Conservation (phyloP, 805 yeast genomes). For the Wickerhamomyces hampshirensis region DNA sequence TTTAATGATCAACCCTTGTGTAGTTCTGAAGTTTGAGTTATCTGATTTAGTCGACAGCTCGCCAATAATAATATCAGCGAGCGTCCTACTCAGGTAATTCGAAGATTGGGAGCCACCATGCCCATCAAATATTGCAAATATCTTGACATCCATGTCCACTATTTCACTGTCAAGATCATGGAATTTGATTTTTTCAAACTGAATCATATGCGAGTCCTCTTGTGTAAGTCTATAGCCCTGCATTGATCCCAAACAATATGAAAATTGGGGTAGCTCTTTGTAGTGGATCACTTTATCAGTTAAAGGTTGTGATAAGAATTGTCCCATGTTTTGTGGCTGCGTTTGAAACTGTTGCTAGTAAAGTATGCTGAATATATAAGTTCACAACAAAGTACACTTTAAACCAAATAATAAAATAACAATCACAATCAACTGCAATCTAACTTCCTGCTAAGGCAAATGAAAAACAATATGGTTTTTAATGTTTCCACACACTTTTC, state of each 20-base stretch:
- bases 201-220: slow-evolving; percentile 70
- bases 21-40: slow-evolving; percentile 20
- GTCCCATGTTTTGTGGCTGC: slow-evolving; percentile 52
- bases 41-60: slow-evolving; percentile 4
- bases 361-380: neutral
- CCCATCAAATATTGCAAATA: slow-evolving; percentile 78
- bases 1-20: slow-evolving; percentile 31
- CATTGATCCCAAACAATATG: slow-evolving; percentile 68
- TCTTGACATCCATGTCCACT: slow-evolving; percentile 26
- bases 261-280: slow-evolving; percentile 29
- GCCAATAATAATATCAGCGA: slow-evolving; percentile 18
- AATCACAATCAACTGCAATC: no score
- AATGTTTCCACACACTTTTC: neutral
- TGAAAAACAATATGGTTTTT: no score
- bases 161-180: slow-evolving; percentile 19
- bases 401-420: no score
- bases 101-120: slow-evolving; percentile 73
- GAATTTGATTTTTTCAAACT: slow-evolving; percentile 33
- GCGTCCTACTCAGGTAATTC: slow-evolving; percentile 38
- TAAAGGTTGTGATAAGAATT: slow-evolving; percentile 63
- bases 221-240: slow-evolving; percentile 72
- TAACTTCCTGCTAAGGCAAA: no score
- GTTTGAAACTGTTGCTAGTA: neutral
- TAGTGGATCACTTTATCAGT: slow-evolving; percentile 42
- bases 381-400: neutral